These are phyloP conservation scores for Ceratocystis cacaofunesta DNA, from an alignment of 2,329 filamentous ascomycete species.

Conservation along the genomic window DNA sequence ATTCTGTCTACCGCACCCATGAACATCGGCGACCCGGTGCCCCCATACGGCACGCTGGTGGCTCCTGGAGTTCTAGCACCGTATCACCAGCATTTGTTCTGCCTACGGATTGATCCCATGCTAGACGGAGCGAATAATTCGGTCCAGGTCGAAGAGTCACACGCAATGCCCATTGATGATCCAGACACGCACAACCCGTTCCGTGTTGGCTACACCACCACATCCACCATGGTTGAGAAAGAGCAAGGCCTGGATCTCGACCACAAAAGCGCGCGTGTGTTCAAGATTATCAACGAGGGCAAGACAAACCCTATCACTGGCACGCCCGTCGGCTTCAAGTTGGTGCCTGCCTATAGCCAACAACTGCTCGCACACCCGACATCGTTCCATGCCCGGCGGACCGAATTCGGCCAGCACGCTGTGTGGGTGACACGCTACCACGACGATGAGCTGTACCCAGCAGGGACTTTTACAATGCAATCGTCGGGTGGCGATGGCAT, in stretches of 20 bases:
- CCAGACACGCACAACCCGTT: slow-evolving; percentile 36
- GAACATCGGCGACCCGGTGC: slow-evolving; percentile 36
- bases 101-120: slow-evolving; percentile 48
- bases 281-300: slow-evolving; percentile 35
- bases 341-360: slow-evolving; percentile 33
- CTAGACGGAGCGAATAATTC: slow-evolving; percentile 46
- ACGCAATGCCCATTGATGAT: slow-evolving; percentile 29
- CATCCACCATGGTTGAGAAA: slow-evolving; percentile 28
- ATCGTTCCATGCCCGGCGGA: slow-evolving; percentile 28
- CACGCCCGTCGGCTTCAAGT: slow-evolving; percentile 33
- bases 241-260: slow-evolving; percentile 36
- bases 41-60: slow-evolving; percentile 46
- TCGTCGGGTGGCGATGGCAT: slow-evolving; percentile 30
- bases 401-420: slow-evolving; percentile 30
- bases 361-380: slow-evolving; percentile 28
- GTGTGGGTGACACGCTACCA: slow-evolving; percentile 32
- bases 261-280: slow-evolving; percentile 32
- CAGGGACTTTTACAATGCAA: slow-evolving; percentile 32
- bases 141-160: slow-evolving; percentile 28
- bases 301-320: slow-evolving; percentile 29
- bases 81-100: slow-evolving; percentile 56
- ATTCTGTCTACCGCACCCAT: slow-evolving; percentile 33
- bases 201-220: slow-evolving; percentile 32
- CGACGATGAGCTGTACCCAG: slow-evolving; percentile 31
- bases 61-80: slow-evolving; percentile 46